These are phyloP conservation scores for Eurotiales sp. DNA, from an alignment of 2,329 filamentous ascomycete species.

Conservation along the genomic window DNA sequence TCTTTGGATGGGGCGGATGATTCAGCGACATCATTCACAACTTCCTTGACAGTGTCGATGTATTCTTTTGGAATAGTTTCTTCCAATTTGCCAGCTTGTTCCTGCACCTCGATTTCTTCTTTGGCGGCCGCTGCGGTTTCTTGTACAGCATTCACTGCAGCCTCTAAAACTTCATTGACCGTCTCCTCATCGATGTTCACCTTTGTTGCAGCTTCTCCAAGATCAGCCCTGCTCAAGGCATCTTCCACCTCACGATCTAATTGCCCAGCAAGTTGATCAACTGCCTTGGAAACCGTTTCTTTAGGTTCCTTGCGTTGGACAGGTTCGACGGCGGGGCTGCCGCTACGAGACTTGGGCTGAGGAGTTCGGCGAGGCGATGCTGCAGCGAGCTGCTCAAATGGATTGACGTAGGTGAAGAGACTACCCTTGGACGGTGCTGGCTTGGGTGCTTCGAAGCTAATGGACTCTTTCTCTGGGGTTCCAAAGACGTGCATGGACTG, in stretches of 20 bases:
- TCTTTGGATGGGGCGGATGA: neutral
- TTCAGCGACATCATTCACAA: too few relatives aligned
- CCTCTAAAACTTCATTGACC: conserved; percentile 32
- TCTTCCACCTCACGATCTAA: conserved; percentile 62
- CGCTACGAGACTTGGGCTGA: conserved; percentile 40
- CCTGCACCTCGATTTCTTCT: conserved; percentile 51
- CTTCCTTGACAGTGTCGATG: conserved; percentile 55
- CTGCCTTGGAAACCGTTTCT: conserved; percentile 68
- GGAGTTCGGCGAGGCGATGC: conserved; percentile 59
- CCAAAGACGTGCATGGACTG: conserved; percentile 32
- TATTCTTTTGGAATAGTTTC: conserved; percentile 51
- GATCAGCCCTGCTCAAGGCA: conserved; percentile 57
- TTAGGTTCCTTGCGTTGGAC: conserved; percentile 34
- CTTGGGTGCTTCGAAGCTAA: conserved; percentile 38
- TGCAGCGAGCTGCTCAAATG: conserved; percentile 66
- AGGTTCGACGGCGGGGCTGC: conserved; percentile 36
- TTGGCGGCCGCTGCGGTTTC: conserved; percentile 44
- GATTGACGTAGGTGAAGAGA: conserved; percentile 68
- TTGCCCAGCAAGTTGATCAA: conserved; percentile 61
- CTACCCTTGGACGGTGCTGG: conserved; percentile 37
- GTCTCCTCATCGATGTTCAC: conserved; percentile 32
- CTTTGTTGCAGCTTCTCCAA: conserved; percentile 44
- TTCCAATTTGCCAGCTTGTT: too few relatives aligned
- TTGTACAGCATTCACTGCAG: conserved; percentile 28
- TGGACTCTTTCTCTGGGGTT: conserved; percentile 21